phyloP scores from a whole-genome alignment of 176 grass and related monocot genomes.

The Chrysopogon serrulatus region DNA sequence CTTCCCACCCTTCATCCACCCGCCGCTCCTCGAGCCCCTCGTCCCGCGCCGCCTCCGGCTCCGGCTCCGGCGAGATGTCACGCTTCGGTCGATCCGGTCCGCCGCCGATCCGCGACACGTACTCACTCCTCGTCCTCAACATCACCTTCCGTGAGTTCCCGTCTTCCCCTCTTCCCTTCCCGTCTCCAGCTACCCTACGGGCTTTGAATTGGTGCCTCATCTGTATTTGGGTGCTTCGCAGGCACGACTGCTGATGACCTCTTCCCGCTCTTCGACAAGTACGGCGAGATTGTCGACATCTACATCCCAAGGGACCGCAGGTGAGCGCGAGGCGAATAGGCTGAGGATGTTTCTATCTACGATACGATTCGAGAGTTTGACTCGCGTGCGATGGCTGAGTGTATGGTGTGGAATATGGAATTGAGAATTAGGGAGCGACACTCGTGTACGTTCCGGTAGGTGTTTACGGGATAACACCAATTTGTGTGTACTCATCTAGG shows the following conservation, averaged over 20 bases:
- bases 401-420: background rate
- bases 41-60: background rate
- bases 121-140: constrained; percentile 96
- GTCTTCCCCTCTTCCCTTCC: background rate
- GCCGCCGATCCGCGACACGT: constrained; percentile 76
- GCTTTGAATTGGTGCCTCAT: background rate
- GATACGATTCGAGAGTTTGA: background rate
- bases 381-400: background rate
- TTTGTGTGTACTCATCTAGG: constrained; percentile 3
- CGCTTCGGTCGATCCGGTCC: constrained; percentile 91
- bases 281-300: constrained; percentile 89
- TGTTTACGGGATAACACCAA: background rate
- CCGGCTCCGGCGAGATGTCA: constrained; percentile 58
- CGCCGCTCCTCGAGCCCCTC: constrained; percentile 25
- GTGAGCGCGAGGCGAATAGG: constrained; percentile 22
- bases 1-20: background rate
- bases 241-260: constrained; percentile 93
- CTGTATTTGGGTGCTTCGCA: constrained; percentile 3
- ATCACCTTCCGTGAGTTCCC: constrained; percentile 71
- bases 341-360: background rate
- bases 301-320: constrained; percentile 95
- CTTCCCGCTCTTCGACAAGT: constrained; percentile 86
- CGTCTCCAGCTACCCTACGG: background rate
- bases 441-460: background rate
- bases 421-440: background rate